These are phyloP conservation scores for Fusarium sterilihyphosum DNA, from an alignment of 2,329 filamentous ascomycete genomes.

Conservation along the genomic window DNA sequence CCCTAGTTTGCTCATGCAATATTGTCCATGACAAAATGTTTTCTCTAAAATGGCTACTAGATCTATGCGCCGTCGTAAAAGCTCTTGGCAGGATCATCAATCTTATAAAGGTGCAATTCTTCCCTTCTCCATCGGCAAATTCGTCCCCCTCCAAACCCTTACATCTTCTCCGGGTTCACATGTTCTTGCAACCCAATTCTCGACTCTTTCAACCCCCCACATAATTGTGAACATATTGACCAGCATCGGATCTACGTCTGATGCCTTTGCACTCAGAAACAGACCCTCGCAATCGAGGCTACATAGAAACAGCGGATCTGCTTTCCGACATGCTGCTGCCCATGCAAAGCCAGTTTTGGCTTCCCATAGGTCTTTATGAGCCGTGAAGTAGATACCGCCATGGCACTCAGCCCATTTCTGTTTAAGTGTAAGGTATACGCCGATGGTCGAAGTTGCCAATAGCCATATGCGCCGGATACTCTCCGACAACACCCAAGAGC, in stretches of 20 bases:
- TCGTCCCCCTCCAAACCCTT: background rate
- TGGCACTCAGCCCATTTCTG: conserved; percentile 18
- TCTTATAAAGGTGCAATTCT: background rate
- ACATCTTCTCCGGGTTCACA: background rate
- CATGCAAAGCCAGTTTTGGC: background rate
- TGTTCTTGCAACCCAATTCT: conserved; percentile 16
- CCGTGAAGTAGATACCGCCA: background rate
- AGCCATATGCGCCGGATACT: conserved; percentile 12
- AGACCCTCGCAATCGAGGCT: conserved; percentile 12
- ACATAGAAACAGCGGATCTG: background rate
- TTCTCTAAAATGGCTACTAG: background rate
- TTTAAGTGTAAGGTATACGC: background rate
- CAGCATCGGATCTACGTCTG: background rate
- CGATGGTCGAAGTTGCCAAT: conserved; percentile 1
- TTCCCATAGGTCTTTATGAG: background rate
- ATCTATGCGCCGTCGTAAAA: background rate
- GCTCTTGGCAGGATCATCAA: background rate
- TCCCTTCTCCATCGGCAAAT: background rate
- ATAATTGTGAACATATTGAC: conserved; percentile 13
- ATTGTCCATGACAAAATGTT: background rate
- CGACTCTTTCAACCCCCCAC: conserved; percentile 16
- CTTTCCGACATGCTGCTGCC: background rate
- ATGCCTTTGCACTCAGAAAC: background rate
- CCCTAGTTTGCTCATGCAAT: background rate
- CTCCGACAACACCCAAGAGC: conserved; percentile 10